Evolutionary conservation across 2,329 filamentous ascomycete genomes (phyloP).

Genomic region (Nemania sp.): DNA sequence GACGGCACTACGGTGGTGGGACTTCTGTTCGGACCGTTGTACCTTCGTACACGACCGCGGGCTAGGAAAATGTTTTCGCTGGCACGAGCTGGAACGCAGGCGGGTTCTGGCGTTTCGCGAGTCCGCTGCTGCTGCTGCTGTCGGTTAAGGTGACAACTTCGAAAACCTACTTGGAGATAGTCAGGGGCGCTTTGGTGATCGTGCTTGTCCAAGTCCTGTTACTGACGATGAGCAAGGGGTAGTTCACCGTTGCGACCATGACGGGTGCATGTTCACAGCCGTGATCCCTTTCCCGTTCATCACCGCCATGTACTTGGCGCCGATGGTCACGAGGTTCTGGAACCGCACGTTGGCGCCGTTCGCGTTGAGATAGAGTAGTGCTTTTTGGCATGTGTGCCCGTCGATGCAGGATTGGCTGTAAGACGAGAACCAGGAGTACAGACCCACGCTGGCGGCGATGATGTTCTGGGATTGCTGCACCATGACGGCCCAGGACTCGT

Average conservation of each 20-base stretch:
- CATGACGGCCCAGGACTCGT: constrained; percentile 67
- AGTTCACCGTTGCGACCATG: neutral
- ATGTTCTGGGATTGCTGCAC: constrained; percentile 60
- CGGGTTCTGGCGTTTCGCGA: neutral
- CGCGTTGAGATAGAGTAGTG: constrained; percentile 2
- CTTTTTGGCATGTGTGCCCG: constrained; percentile 15
- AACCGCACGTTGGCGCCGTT: constrained; percentile 12
- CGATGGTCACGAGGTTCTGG: constrained; percentile 11
- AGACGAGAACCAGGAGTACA: constrained; percentile 25
- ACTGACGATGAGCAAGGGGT: neutral
- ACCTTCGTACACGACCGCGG: neutral
- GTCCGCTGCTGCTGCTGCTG: neutral
- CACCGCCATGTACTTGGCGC: constrained; percentile 20
- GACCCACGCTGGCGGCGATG: constrained; percentile 63
- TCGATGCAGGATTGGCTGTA: constrained; percentile 20
- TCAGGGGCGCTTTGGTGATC: neutral
- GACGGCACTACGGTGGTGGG: neutral
- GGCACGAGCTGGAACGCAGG: neutral
- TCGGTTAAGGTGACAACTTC: neutral
- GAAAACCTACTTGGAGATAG: neutral
- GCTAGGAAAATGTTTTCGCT: neutral
- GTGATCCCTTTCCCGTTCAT: neutral
- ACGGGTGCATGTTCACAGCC: neutral
- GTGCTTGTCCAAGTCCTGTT: constrained; percentile 2
- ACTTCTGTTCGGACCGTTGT: neutral